Evolutionary conservation across 2,329 filamentous ascomycete genomes (phyloP).

Genomic region (Aureobasidium sp.): DNA sequence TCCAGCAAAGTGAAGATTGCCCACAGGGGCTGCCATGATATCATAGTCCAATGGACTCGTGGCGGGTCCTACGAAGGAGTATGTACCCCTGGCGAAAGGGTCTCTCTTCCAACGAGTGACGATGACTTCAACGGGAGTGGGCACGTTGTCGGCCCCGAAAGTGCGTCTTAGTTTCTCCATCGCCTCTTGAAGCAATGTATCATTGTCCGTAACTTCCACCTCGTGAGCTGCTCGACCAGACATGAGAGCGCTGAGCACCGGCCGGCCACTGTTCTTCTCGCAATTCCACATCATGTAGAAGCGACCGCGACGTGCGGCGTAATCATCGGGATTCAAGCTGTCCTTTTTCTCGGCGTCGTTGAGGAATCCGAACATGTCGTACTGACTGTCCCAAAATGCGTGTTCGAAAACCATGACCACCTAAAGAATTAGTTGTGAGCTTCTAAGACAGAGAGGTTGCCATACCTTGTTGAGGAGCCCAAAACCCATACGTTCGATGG

Average conservation of each 20-base stretch:
- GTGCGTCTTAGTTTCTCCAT: conserved; percentile 69
- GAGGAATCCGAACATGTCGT: conserved; percentile 90
- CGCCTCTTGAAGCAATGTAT: conserved; percentile 71
- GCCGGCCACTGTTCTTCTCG: conserved; percentile 79
- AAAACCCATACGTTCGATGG: conserved; percentile 79
- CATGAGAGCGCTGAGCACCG: conserved; percentile 84
- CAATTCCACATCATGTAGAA: conserved; percentile 99
- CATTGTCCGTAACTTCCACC: conserved; percentile 69
- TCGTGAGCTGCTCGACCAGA: conserved; percentile 89
- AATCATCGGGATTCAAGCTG: conserved; percentile 73
- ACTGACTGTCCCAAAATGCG: conserved; percentile 81
- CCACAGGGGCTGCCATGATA: conserved; percentile 74
- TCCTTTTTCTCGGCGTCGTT: conserved; percentile 62
- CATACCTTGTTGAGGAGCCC: conserved; percentile 82
- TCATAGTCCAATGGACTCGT: conserved; percentile 88
- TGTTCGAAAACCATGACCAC: conserved; percentile 80
- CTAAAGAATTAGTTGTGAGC: conserved; percentile 26
- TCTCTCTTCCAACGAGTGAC: conserved; percentile 91
- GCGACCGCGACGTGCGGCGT: conserved; percentile 70
- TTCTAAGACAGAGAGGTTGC: background rate
- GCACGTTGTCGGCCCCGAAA: conserved; percentile 58
- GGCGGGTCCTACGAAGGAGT: conserved; percentile 82
- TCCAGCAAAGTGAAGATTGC: conserved; percentile 88
- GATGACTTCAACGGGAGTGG: conserved; percentile 74
- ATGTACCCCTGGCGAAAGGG: conserved; percentile 85